A percentile compares a stretch with the other conserved stretches of the same genome.
These are phyloP conservation scores for Cystoderma amianthinum DNA, from an alignment of 768 basidiomycete species.

Conservation along the genomic window DNA sequence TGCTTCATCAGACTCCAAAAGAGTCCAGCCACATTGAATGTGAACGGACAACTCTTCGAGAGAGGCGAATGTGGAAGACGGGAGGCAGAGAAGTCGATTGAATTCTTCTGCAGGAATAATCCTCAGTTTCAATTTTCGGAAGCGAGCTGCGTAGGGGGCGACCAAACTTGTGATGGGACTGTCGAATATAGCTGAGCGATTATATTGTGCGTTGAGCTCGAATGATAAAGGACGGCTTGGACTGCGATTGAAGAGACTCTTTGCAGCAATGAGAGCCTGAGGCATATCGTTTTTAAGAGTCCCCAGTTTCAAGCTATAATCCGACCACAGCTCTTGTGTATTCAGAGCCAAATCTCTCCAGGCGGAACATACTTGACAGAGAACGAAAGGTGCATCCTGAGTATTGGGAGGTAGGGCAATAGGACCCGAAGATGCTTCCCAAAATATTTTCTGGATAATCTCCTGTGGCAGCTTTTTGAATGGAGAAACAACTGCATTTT, in stretches of 20 bases:
- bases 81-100: neutral
- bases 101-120: neutral
- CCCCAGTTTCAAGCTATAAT: neutral
- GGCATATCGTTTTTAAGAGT: neutral
- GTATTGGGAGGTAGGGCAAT: neutral
- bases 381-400: neutral
- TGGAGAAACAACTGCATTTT: neutral
- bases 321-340: neutral
- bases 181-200: neutral
- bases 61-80: neutral
- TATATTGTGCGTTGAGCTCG: neutral
- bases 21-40: slow-evolving; percentile 1
- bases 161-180: neutral
- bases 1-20: neutral
- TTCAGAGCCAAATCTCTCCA: slow-evolving; percentile 1
- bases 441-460: neutral
- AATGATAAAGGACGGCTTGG: neutral
- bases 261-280: neutral
- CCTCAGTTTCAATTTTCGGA: neutral
- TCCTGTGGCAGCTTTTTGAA: slow-evolving; percentile 1
- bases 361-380: neutral
- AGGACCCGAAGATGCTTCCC: neutral
- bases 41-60: slow-evolving; percentile 1
- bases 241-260: neutral
- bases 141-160: neutral